These are phyloP conservation scores for Parachaetomium inaequale DNA, from an alignment of 495 filamentous ascomycete species.

Conservation along the genomic window DNA sequence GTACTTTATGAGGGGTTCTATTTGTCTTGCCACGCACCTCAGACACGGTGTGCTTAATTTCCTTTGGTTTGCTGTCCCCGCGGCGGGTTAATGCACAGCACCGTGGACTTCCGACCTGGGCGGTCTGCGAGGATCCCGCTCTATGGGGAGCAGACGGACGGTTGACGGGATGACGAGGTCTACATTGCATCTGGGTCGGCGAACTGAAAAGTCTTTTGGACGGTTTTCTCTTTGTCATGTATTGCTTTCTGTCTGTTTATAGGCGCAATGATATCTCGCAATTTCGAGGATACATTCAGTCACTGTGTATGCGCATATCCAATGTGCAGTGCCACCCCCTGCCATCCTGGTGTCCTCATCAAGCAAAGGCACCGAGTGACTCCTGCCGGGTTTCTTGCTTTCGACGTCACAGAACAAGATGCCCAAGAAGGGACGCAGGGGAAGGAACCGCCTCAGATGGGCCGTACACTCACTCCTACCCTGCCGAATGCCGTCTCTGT, in stretches of 20 bases:
- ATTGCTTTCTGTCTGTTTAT: constrained; percentile 10
- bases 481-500: background rate
- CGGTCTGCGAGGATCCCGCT: constrained; percentile 39
- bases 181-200: constrained; percentile 40
- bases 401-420: background rate
- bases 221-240: constrained; percentile 13
- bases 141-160: constrained; percentile 39
- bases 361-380: background rate
- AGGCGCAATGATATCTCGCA: constrained; percentile 11
- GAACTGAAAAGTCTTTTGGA: constrained; percentile 30
- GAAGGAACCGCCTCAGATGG: background rate
- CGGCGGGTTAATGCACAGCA: constrained; percentile 17
- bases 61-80: constrained; percentile 18
- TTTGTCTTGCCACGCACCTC: constrained; percentile 9
- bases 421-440: background rate
- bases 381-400: background rate
- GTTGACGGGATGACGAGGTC: constrained; percentile 47
- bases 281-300: background rate
- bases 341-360: background rate
- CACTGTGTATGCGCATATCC: background rate
- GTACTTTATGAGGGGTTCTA: constrained; percentile 20
- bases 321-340: background rate
- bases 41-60: constrained; percentile 16
- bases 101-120: constrained; percentile 39
- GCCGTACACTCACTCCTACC: background rate